Percentiles rank a stretch among this genome's conserved stretches.
Evolutionary conservation across 129 eudicot genomes (phyloP).

Genomic region (Flaveria brownii): DNA sequence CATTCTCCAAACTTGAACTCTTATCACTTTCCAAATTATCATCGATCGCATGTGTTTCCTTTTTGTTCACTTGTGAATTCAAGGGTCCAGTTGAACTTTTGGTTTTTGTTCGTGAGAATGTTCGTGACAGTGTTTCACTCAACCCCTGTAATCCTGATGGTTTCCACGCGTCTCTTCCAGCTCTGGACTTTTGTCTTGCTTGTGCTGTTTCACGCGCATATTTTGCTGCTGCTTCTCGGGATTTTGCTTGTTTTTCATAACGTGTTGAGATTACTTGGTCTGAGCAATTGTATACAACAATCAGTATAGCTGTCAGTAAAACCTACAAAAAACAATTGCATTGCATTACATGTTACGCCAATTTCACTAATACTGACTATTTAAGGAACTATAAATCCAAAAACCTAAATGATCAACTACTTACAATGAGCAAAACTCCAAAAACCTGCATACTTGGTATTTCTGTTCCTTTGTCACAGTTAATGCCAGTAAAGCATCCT

Average conservation of each 20-base stretch:
- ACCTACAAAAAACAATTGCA: conserved; percentile 45
- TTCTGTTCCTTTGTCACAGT: conserved; percentile 65
- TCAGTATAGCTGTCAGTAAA: conserved; percentile 62
- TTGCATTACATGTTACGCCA: not conserved
- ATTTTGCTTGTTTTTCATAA: conserved; percentile 70
- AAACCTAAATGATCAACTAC: conserved; percentile 26
- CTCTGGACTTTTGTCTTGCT: conserved; percentile 80
- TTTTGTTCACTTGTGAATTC: conserved; percentile 40
- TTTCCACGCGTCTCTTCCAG: conserved; percentile 60
- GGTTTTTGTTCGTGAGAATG: conserved; percentile 63
- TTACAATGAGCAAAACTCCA: conserved; percentile 85
- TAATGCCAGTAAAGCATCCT: conserved; percentile 81
- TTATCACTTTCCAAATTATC: conserved; percentile 55
- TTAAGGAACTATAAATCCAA: not conserved
- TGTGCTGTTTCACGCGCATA: conserved; percentile 83
- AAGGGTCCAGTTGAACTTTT: conserved; percentile 23
- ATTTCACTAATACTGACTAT: not conserved
- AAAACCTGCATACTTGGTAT: conserved; percentile 74
- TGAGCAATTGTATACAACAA: conserved; percentile 80
- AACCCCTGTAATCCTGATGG: conserved; percentile 59
- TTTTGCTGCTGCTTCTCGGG: conserved; percentile 87
- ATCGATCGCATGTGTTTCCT: conserved; percentile 50
- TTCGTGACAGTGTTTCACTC: conserved; percentile 40
- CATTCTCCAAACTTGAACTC: conserved; percentile 62
- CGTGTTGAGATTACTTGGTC: conserved; percentile 90